phyloP scores from a whole-genome alignment of 1,284 basidiomycete species.

The Polyporus tsugae region DNA sequence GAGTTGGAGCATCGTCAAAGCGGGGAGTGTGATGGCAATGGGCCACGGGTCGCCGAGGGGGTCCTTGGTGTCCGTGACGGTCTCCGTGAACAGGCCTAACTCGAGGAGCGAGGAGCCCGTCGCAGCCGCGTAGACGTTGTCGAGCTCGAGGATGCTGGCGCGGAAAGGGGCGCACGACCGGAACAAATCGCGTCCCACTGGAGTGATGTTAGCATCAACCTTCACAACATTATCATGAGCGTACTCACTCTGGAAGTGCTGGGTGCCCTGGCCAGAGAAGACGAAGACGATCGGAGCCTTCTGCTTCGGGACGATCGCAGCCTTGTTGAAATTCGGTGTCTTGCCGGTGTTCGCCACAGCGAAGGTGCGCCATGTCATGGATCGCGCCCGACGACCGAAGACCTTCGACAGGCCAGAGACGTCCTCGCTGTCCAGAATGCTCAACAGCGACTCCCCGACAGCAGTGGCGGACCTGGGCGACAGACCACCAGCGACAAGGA shows the following conservation, averaged over 20 bases:
- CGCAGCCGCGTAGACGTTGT: slow-evolving; percentile 39
- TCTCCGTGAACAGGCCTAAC: slow-evolving; percentile 43
- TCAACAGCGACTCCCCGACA: slow-evolving; percentile 20
- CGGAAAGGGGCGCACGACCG: slow-evolving; percentile 44
- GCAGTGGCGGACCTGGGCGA: slow-evolving; percentile 34
- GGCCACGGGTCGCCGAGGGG: slow-evolving; percentile 45
- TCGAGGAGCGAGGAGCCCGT: slow-evolving; percentile 46
- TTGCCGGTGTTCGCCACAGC: slow-evolving; percentile 17
- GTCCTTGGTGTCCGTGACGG: slow-evolving; percentile 4
- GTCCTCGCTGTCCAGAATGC: slow-evolving; percentile 6
- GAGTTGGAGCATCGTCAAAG: slow-evolving; percentile 53
- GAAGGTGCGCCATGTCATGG: slow-evolving; percentile 47
- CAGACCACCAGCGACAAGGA: slow-evolving; percentile 48
- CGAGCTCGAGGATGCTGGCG: slow-evolving; percentile 45
- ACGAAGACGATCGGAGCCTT: slow-evolving; percentile 46
- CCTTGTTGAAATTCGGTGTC: slow-evolving; percentile 32
- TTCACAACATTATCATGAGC: background rate
- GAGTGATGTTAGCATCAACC: background rate
- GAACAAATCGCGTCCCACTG: slow-evolving; percentile 52
- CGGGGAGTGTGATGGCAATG: slow-evolving; percentile 45
- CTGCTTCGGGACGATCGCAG: slow-evolving; percentile 37
- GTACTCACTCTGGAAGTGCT: slow-evolving; percentile 46
- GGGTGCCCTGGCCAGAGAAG: slow-evolving; percentile 52
- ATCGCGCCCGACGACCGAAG: slow-evolving; percentile 41
- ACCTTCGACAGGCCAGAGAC: slow-evolving; percentile 27